Conservation (phyloP, 352 stramenopile genomes). For the Globisporangium uncinulatum region DNA sequence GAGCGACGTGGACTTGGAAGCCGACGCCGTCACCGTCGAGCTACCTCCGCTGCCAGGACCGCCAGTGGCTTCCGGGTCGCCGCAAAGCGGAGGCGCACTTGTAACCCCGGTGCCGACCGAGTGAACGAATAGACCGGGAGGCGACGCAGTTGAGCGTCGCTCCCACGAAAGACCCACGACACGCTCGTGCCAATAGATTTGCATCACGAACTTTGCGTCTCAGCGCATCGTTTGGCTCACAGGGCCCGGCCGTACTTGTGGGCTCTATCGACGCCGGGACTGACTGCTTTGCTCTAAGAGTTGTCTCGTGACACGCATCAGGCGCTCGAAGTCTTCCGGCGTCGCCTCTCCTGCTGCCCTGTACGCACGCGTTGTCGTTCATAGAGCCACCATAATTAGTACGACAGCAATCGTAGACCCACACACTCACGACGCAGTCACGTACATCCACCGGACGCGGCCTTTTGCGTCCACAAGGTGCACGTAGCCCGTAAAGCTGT, state of each 20-base stretch:
- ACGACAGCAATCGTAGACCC: background rate
- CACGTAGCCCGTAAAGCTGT: conserved; percentile 84
- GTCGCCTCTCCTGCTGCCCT: conserved; percentile 64
- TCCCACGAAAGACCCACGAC: background rate
- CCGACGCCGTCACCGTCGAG: conserved; percentile 39
- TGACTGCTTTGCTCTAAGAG: conserved; percentile 48
- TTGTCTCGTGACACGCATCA: conserved; percentile 55
- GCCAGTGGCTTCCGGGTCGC: background rate
- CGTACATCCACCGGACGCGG: conserved; percentile 84
- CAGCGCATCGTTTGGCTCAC: too few relatives aligned
- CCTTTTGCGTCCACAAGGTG: conserved; percentile 78
- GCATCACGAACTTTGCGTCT: too few relatives aligned
- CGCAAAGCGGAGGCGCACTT: background rate
- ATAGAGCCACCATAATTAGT: too few relatives aligned
- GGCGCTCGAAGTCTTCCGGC: conserved; percentile 45
- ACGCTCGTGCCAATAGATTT: background rate
- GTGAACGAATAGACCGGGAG: background rate
- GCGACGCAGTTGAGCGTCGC: too few relatives aligned
- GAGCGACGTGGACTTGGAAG: conserved; percentile 59
- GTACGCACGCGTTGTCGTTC: background rate
- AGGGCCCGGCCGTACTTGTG: too few relatives aligned
- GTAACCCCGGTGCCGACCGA: background rate
- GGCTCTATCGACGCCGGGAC: conserved; percentile 22
- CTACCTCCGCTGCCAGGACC: background rate
- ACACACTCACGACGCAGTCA: conserved; percentile 3